phyloP scores from a whole-genome alignment of 495 filamentous ascomycete genomes.

The Endocarpon pusillum region DNA sequence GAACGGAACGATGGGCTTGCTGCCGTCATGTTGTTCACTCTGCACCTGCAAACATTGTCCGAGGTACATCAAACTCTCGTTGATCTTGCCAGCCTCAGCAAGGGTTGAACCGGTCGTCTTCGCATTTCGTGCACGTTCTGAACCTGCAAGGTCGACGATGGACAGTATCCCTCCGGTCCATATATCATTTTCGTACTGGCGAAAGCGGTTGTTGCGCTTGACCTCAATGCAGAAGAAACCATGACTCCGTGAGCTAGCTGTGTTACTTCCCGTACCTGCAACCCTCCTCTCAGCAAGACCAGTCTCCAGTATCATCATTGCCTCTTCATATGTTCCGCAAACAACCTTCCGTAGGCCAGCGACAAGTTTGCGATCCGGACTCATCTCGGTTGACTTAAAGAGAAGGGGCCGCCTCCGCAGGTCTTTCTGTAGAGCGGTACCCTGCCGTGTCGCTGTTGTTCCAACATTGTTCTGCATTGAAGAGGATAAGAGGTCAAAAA shows the following conservation, averaged over 20 bases:
- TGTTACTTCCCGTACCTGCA: conserved; percentile 79
- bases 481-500: conserved; percentile 74
- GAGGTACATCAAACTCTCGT: conserved; percentile 93
- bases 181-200: conserved; percentile 30
- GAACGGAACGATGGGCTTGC: conserved; percentile 65
- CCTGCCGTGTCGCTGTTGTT: conserved; percentile 22
- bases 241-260: conserved; percentile 75
- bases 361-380: conserved; percentile 76
- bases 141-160: conserved; percentile 81
- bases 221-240: conserved; percentile 95
- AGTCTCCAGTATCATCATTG: conserved; percentile 77
- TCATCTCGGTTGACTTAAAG: conserved; percentile 76
- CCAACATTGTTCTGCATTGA: conserved; percentile 24
- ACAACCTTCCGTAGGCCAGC: conserved; percentile 82
- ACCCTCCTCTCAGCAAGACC: conserved; percentile 77
- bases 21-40: conserved; percentile 55
- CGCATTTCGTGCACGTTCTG: conserved; percentile 80
- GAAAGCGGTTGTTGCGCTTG: conserved; percentile 52
- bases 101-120: conserved; percentile 87
- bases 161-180: conserved; percentile 76
- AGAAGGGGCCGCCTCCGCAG: conserved; percentile 54
- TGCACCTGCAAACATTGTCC: conserved; percentile 97
- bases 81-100: conserved; percentile 93
- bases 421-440: conserved; percentile 38
- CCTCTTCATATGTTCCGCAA: conserved; percentile 70